Conservation (phyloP, 2,329 filamentous ascomycete genomes). For the Pseudocercospora eumusae region DNA sequence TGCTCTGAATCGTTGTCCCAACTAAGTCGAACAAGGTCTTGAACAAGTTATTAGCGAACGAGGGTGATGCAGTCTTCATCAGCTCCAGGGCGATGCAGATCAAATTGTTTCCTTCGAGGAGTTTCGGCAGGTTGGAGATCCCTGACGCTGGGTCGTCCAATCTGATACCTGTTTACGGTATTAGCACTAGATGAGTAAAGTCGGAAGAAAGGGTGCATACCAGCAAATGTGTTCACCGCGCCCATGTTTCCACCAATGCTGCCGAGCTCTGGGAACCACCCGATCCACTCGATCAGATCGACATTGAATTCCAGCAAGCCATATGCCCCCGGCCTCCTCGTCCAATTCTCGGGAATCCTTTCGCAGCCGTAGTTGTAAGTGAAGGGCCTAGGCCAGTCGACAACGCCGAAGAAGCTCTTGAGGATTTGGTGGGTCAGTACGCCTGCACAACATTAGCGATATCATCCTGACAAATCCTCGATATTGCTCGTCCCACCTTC, state of each 20-base stretch:
- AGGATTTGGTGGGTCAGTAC: conserved; percentile 7
- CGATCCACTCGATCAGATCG: conserved; percentile 1
- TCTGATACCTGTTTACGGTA: background rate
- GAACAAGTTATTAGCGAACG: conserved; percentile 12
- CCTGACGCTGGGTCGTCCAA: conserved; percentile 11
- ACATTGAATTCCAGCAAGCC: background rate
- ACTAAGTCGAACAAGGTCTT: conserved; percentile 8
- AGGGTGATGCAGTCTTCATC: conserved; percentile 5
- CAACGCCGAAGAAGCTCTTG: background rate
- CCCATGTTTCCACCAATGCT: conserved; percentile 29
- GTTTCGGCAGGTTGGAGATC: background rate
- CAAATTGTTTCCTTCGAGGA: conserved; percentile 6
- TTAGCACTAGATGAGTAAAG: too few relatives aligned
- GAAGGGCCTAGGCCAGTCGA: background rate
- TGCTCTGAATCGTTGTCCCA: background rate
- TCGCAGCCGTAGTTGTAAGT: conserved; percentile 8
- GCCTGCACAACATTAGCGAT: background rate
- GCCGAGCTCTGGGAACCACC: conserved; percentile 15
- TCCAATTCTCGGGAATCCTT: conserved; percentile 3
- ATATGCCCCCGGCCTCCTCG: background rate
- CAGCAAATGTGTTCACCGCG: conserved; percentile 26
- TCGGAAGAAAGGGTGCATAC: background rate
- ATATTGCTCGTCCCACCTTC: background rate
- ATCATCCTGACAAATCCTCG: background rate
- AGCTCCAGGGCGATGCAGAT: conserved; percentile 13